These are phyloP conservation scores for Fagus sylvatica DNA, from an alignment of 306 rosid genomes.

Conservation along the genomic window DNA sequence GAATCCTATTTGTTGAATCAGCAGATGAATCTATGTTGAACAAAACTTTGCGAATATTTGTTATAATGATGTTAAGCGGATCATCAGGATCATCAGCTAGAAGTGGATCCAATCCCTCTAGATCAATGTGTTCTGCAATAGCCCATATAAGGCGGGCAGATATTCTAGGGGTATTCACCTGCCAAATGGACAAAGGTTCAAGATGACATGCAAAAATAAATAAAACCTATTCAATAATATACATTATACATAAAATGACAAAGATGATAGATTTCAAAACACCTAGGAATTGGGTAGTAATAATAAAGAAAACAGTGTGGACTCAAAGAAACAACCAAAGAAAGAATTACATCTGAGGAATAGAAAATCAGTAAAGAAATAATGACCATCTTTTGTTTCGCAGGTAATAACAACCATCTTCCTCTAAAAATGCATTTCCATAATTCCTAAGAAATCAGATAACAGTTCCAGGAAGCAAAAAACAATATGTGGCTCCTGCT, in stretches of 20 bases:
- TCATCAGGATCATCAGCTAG: conserved; percentile 98
- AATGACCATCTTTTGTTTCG: neutral
- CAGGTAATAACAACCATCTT: neutral
- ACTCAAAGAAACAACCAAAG: neutral
- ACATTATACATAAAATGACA: neutral
- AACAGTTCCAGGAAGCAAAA: neutral
- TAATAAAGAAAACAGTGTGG: neutral
- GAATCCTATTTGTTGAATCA: conserved; percentile 89
- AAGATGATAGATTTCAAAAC: neutral
- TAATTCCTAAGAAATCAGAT: neutral
- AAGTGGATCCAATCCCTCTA: conserved; percentile 97
- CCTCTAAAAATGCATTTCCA: neutral
- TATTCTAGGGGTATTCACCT: conserved; percentile 91
- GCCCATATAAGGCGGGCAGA: conserved; percentile 93
- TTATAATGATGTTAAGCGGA: conserved; percentile 77
- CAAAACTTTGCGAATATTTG: conserved; percentile 83
- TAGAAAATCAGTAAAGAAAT: neutral
- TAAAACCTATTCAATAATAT: neutral
- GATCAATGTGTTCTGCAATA: conserved; percentile 89
- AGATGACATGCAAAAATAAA: neutral
- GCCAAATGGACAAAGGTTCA: conserved; percentile 37
- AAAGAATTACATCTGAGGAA: neutral
- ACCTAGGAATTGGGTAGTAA: neutral
- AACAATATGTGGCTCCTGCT: neutral
- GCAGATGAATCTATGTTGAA: conserved; percentile 73